Evolutionary conservation across 179 eudicot genomes (phyloP).

Genomic region (Vitellaria paradoxa): DNA sequence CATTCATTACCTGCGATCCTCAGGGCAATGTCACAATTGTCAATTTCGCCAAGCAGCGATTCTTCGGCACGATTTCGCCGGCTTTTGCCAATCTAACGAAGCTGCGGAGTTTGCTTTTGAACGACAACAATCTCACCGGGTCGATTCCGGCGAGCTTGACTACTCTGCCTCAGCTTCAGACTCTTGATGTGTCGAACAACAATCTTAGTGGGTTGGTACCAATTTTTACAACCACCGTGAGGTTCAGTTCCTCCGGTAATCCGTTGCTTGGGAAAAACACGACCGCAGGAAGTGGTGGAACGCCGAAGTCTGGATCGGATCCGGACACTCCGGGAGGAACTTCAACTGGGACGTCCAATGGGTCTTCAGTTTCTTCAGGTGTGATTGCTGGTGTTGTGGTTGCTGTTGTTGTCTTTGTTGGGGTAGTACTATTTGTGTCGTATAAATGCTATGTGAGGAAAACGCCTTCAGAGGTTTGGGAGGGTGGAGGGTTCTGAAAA

Average conservation of each 20-base stretch:
- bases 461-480: conserved; percentile 23
- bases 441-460: conserved; percentile 29
- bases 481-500: conserved; percentile 24
- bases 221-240: conserved; percentile 32
- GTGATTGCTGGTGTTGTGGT: conserved; percentile 44
- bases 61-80: conserved; percentile 56
- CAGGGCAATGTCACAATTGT: conserved; percentile 33
- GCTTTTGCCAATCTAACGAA: conserved; percentile 48
- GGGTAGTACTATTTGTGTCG: conserved; percentile 26
- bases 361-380: conserved; percentile 38
- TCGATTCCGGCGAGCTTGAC: conserved; percentile 47
- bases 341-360: conserved; percentile 16
- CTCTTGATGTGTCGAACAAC: conserved; percentile 59
- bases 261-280: conserved; percentile 38
- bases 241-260: conserved; percentile 39
- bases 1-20: conserved; percentile 46
- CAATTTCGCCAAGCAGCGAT: conserved; percentile 47
- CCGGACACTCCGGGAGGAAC: conserved; percentile 14
- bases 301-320: conserved; percentile 16
- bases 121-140: conserved; percentile 63
- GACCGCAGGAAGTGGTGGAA: conserved; percentile 17
- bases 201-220: conserved; percentile 62
- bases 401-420: conserved; percentile 36
- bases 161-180: conserved; percentile 36
- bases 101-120: conserved; percentile 46